phyloP scores from a whole-genome alignment of 495 filamentous ascomycete species.

The Neurospora hispaniola region DNA sequence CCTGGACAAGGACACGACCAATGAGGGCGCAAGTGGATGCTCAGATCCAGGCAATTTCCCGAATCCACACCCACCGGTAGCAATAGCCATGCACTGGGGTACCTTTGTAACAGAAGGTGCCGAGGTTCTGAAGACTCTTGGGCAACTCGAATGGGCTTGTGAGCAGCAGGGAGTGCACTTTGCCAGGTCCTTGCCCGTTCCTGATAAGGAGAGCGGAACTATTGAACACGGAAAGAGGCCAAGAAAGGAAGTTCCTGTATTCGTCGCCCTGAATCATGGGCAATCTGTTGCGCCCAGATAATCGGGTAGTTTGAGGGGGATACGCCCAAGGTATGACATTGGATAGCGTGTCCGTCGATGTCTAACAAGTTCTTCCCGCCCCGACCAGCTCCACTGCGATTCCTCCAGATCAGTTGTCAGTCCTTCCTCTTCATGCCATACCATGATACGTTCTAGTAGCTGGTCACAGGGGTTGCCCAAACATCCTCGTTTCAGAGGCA shows the following conservation, averaged over 20 bases:
- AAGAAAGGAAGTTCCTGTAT: neutral
- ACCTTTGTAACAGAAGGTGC: constrained; percentile 21
- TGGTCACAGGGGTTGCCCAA: neutral
- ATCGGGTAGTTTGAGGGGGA: accelerated
- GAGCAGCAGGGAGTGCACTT: constrained; percentile 16
- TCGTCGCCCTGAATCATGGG: constrained; percentile 16
- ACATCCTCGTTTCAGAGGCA: neutral
- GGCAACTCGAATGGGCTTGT: constrained; percentile 23
- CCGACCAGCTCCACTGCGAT: neutral
- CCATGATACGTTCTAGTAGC: neutral
- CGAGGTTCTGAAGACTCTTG: constrained; percentile 20
- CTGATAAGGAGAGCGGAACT: neutral
- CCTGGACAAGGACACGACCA: neutral
- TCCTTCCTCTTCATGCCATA: neutral
- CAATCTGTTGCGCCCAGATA: neutral
- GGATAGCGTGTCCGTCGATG: neutral
- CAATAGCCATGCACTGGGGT: constrained; percentile 26
- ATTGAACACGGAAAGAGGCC: accelerated
- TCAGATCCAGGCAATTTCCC: neutral
- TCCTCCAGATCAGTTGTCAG: neutral
- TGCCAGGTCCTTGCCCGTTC: constrained; percentile 2
- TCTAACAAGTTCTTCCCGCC: neutral
- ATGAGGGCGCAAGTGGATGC: neutral
- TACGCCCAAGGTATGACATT: neutral
- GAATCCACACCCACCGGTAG: constrained; percentile 6